Evolutionary conservation across 768 basidiomycete genomes (phyloP), one percentile per base, ranked within the genome.

Genomic region (Candolleomyces aberdarensis): DNA sequence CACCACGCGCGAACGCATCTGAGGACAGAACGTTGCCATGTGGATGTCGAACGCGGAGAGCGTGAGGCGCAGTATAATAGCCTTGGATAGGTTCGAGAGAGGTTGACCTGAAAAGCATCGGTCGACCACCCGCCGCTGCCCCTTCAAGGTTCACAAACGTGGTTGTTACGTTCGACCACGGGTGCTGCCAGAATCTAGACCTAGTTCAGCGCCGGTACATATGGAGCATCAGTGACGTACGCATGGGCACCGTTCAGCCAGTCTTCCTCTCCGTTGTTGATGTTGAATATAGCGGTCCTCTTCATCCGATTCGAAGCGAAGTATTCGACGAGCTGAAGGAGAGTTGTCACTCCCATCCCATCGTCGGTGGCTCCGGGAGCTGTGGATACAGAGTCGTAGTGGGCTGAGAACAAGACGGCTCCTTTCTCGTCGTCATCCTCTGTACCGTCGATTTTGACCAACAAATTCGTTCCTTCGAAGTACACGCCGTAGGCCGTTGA

Each of bases 181-280:
- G 86, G 62, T 94, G 91, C 63, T 84, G 76, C 60, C 91, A 66
- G 67, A 90, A 91, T 9, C 88, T 89, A 63, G 36, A 59, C 15
- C 46, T 39, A 1, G 22, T 7, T 54, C 59, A 4, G 8, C 17
- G 39, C 58, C 57, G 4, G 19, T 31, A 41, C 29, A 13, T 22
- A 36, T 53, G 0, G 22, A 70, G 15, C 58, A 20, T 40, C 50
- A 60, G 19, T 32, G 5, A 71, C 69, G 51, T 55, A 91, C 83
- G 80, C 76, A 67, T 86, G 85, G 8, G 91, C 87, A 22, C 92
- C 92, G 62, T 87, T 81, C 64, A 93, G 70, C 39, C 85, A 83
- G 69, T 91, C 85, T 66, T 94, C 92, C 68, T 94, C 92, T 1
- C 88, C 92, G 62, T 94, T 93, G 70, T 94, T 94, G 70, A 92